A percentile compares a stretch with the other conserved stretches of the same genome.
Evolutionary conservation across 2,329 filamentous ascomycete species (phyloP).

Genomic region (Xylaria sp.): DNA sequence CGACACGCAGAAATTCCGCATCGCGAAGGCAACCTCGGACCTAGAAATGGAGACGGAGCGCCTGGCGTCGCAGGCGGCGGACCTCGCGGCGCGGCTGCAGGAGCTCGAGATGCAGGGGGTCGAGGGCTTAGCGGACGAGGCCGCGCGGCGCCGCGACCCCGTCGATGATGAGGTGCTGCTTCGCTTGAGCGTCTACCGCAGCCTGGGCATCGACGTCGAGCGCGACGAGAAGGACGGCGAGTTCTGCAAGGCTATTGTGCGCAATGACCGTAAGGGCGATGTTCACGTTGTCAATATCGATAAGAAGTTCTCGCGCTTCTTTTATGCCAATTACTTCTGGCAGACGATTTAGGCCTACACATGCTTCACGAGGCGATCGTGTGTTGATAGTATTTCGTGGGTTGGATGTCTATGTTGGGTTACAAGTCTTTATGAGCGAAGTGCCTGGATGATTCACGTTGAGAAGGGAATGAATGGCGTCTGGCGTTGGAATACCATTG

Average conservation of each 20-base stretch:
- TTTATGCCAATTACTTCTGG: conserved; percentile 98
- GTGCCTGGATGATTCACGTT: conserved; percentile 23
- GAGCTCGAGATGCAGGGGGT: conserved; percentile 89
- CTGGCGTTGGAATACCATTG: conserved; percentile 44
- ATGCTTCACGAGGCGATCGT: conserved; percentile 2
- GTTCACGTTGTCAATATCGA: conserved; percentile 96
- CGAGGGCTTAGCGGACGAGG: conserved; percentile 67
- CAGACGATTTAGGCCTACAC: conserved; percentile 75
- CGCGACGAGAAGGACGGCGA: conserved; percentile 77
- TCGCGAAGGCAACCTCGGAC: conserved; percentile 90
- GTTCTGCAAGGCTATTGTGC: conserved; percentile 85
- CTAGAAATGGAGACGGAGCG: conserved; percentile 95
- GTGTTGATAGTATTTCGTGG: conserved; percentile 1
- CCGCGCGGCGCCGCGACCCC: conserved; percentile 52
- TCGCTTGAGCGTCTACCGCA: conserved; percentile 89
- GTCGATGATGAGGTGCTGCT: conserved; percentile 75
- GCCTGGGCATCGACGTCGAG: conserved; percentile 89
- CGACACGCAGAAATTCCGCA: conserved; percentile 93
- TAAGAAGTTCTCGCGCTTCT: conserved; percentile 88
- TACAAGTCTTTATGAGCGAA: conserved; percentile 12
- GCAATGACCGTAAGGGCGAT: conserved; percentile 87
- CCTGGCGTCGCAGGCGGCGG: conserved; percentile 80
- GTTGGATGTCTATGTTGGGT: conserved; percentile 9
- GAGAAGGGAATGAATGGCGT: conserved; percentile 36
- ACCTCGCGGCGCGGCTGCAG: conserved; percentile 78